These are phyloP conservation scores for Brassica balearica DNA, from an alignment of 441 rosid species.

Conservation along the genomic window DNA sequence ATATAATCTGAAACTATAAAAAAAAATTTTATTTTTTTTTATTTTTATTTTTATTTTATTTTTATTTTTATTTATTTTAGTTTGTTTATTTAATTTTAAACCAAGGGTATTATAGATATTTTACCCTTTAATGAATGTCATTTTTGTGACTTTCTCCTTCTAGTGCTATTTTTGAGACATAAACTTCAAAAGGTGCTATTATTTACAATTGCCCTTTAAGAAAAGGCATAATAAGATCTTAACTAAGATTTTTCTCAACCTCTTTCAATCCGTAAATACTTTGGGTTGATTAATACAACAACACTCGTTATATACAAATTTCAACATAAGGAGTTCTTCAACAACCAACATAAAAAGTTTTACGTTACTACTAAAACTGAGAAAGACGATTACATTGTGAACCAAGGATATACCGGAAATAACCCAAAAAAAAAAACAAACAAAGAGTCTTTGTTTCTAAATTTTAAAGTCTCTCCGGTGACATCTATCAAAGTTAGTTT, in stretches of 20 bases:
- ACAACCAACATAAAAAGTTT: constrained; percentile 28
- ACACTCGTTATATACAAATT: constrained; percentile 31
- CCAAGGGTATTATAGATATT: too few species aligned
- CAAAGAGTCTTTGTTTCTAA: neutral
- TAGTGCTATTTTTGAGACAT: too few species aligned
- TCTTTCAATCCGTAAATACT: neutral
- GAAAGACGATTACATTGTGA: constrained; percentile 34
- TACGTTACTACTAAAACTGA: constrained; percentile 30
- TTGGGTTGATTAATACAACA: neutral
- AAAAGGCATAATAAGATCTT: neutral
- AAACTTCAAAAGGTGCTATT: too few species aligned
- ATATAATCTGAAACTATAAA: too few species aligned
- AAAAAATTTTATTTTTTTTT: too few species aligned
- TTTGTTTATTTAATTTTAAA: too few species aligned
- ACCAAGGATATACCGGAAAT: constrained; percentile 20
- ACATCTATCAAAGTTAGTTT: neutral
- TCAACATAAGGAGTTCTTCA: constrained; percentile 26
- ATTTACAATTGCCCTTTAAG: too few species aligned
- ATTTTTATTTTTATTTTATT: too few species aligned
- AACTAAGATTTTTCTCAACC: neutral
- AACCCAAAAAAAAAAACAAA: neutral
- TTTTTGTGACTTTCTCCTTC: too few species aligned
- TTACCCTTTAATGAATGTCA: too few species aligned
- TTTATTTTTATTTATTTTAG: too few species aligned
- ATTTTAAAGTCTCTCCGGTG: neutral